phyloP scores from a whole-genome alignment of 2,329 filamentous ascomycete genomes.

The Zasmidium cellare region DNA sequence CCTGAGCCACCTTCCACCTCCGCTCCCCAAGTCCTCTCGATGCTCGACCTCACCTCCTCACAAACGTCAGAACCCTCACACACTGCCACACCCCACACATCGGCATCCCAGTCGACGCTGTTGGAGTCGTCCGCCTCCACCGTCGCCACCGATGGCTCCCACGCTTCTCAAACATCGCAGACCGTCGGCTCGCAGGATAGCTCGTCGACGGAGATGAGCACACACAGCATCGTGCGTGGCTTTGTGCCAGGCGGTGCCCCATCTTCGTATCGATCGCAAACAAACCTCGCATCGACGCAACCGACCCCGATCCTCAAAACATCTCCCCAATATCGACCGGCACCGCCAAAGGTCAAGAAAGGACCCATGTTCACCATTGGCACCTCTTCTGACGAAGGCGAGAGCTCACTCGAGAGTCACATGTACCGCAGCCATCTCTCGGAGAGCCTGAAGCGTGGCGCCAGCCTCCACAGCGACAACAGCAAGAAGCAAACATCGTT shows the following conservation, averaged over 20 bases:
- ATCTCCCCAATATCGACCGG: conserved; percentile 35
- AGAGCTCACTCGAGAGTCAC: conserved; percentile 69
- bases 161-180: conserved; percentile 41
- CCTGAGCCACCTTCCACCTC: conserved; percentile 21
- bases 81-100: conserved; percentile 11
- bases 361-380: conserved; percentile 73
- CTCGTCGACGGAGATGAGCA: conserved; percentile 61
- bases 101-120: conserved; percentile 20
- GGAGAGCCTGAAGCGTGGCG: conserved; percentile 50
- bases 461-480: conserved; percentile 38
- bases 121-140: conserved; percentile 62
- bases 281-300: conserved; percentile 53
- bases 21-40: conserved; percentile 37
- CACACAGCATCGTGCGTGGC: conserved; percentile 76
- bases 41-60: conserved; percentile 24
- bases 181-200: conserved; percentile 59
- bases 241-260: conserved; percentile 77
- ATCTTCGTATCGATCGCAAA: conserved; percentile 65
- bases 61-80: conserved; percentile 43
- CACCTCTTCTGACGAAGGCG: conserved; percentile 77
- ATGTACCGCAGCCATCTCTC: conserved; percentile 60
- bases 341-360: conserved; percentile 58
- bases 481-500: conserved; percentile 80
- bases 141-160: conserved; percentile 43
- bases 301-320: conserved; percentile 63